These are phyloP conservation scores for Sugiyamaella floridensis DNA, from an alignment of 805 yeast genomes.

Conservation along the genomic window DNA sequence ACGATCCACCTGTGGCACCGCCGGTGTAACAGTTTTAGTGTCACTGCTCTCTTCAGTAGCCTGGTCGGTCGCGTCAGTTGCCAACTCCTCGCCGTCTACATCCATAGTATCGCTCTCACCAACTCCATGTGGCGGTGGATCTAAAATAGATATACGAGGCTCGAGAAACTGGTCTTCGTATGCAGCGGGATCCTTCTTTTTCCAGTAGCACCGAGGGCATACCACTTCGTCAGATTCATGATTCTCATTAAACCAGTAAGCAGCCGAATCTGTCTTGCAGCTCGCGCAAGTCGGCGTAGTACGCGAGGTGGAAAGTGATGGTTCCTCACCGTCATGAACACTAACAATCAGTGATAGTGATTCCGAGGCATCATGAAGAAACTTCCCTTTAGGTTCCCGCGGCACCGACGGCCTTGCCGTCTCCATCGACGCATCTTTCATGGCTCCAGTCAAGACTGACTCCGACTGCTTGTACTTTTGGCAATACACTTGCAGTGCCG, in stretches of 20 bases:
- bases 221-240: neutral
- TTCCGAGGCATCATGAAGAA: neutral
- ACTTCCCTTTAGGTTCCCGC: neutral
- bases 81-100: neutral
- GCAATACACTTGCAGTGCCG: slow-evolving; percentile 29
- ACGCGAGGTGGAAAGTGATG: neutral
- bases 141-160: neutral
- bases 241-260: slow-evolving; percentile 13
- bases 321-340: neutral
- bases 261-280: slow-evolving; percentile 7
- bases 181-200: slow-evolving; percentile 4
- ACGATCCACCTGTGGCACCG: too few relatives aligned
- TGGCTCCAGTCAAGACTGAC: slow-evolving; percentile 3
- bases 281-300: slow-evolving; percentile 3
- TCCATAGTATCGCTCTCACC: neutral
- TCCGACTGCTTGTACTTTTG: slow-evolving; percentile 19
- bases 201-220: slow-evolving; percentile 18
- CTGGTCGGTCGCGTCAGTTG: neutral
- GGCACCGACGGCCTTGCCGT: neutral
- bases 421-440: slow-evolving; percentile 9
- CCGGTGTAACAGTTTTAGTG: too few relatives aligned
- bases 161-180: slow-evolving; percentile 6
- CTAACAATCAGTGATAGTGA: neutral
- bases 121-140: neutral
- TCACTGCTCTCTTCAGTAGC: neutral